Base-by-base conservation (phyloP, 345 rosid species). In the Conringia planisiliqua region DNA sequence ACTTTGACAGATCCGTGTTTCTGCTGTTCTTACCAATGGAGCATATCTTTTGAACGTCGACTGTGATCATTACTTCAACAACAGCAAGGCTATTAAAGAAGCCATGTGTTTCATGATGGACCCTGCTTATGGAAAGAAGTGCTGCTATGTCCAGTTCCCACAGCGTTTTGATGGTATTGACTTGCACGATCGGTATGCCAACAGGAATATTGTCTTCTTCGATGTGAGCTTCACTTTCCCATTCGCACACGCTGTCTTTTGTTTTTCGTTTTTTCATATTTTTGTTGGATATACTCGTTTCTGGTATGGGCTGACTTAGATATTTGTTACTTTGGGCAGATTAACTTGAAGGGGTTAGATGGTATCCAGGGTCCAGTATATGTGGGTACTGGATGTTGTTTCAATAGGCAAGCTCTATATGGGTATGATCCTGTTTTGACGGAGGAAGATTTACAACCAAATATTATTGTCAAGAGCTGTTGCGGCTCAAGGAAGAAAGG, bases 41-140 rank as follows among this genome's bases (percentile, higher is more conserved):
- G 99, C 99, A 39, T 95, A 85, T 86, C 89, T 95, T 76, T 79
- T 95, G 90, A 95, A 95, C 39, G 99, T 95, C 0, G 99, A 95
- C 80, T 95, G 99, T 88, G 99, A 95, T 88, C 99, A 95, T 87
- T 95, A 95, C 97, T 95, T 95, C 83, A 95, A 95, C 61, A 95
- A 92, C 84, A 89, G 99, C 75, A 95, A 95, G 82, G 98, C 98
- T 84, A 85, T 95, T 64, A 95, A 84, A 82, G 98, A 95, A 83
- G 99, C 99, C 71, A 95, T 95, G 99, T 95, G 99, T 77, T 95
- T 95, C 91, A 73, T 95, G 93, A 95, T 95, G 99, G 99, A 95
- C 78, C 97, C 99, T 26, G 85, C 71, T 51, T 50, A 60, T 63
- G 97, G 98, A 77, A 95, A 82, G 87, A 95, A 92, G 80, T 90